These are phyloP conservation scores for Corynespora cassiicola DNA, from an alignment of 2,329 filamentous ascomycete genomes.

Conservation along the genomic window DNA sequence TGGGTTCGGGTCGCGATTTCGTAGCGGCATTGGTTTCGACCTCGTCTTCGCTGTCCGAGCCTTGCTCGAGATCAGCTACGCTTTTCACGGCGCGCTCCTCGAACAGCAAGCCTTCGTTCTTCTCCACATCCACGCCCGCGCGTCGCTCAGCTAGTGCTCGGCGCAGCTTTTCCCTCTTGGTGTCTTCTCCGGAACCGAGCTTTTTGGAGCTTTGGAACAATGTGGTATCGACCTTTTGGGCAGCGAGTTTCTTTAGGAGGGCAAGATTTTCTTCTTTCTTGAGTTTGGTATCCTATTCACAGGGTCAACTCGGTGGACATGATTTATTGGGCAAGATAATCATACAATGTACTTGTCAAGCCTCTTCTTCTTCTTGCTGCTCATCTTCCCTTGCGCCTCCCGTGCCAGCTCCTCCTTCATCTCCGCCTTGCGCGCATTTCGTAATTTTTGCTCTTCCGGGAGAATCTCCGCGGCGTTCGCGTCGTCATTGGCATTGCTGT, in stretches of 20 bases:
- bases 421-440: constrained; percentile 58
- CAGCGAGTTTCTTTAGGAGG: constrained; percentile 81
- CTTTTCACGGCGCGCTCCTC: constrained; percentile 42
- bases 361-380: constrained; percentile 70
- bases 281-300: constrained; percentile 80
- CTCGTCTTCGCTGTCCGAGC: constrained; percentile 33
- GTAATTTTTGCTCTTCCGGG: constrained; percentile 58
- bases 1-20: background rate
- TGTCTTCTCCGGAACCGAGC: constrained; percentile 72
- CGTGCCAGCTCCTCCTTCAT: constrained; percentile 62
- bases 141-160: constrained; percentile 69
- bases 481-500: constrained; percentile 56
- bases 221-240: constrained; percentile 80
- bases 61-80: too few relatives aligned
- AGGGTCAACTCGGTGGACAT: too few relatives aligned
- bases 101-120: constrained; percentile 63
- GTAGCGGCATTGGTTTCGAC: background rate
- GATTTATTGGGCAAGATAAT: constrained; percentile 9
- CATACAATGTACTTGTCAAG: constrained; percentile 71
- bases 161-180: constrained; percentile 71
- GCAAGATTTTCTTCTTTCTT: constrained; percentile 91
- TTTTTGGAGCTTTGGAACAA: constrained; percentile 79
- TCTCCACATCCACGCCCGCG: constrained; percentile 66
- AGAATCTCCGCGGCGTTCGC: constrained; percentile 60
- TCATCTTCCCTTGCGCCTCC: constrained; percentile 62